phyloP scores from a whole-genome alignment of 768 basidiomycete species.

The Cystoderma amianthinum region DNA sequence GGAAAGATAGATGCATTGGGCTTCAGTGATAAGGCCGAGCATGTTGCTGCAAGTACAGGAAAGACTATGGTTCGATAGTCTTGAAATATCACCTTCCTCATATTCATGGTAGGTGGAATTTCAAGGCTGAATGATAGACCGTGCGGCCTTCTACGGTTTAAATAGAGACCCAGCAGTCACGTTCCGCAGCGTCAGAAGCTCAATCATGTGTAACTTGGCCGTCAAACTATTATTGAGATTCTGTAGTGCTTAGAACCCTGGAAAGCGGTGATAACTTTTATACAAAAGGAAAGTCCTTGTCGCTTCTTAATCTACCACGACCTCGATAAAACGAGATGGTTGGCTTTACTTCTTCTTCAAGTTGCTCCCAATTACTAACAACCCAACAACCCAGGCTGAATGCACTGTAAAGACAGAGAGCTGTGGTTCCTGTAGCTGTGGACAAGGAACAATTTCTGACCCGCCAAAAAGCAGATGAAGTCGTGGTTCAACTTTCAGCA shows the following conservation, averaged over 20 bases:
- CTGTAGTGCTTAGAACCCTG: too few species aligned
- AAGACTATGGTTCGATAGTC: slow-evolving; percentile 19
- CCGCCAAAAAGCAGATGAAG: slow-evolving; percentile 32
- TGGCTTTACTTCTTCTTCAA: too few species aligned
- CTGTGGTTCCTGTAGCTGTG: slow-evolving; percentile 18
- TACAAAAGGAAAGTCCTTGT: too few species aligned
- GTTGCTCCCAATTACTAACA: too few species aligned
- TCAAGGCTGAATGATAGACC: background rate
- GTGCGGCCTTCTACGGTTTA: background rate
- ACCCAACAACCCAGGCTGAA: slow-evolving; percentile 7
- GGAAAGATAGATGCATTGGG: slow-evolving; percentile 17
- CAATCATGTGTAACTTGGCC: too few species aligned
- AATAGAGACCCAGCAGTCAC: background rate
- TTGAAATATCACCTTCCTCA: slow-evolving; percentile 19
- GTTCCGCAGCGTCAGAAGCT: too few species aligned
- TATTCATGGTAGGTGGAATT: slow-evolving; percentile 10
- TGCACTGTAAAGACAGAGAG: slow-evolving; percentile 15
- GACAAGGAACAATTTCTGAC: slow-evolving; percentile 13
- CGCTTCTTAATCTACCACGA: too few species aligned
- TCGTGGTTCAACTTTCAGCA: too few species aligned
- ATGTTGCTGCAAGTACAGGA: slow-evolving; percentile 5
- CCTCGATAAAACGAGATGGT: too few species aligned
- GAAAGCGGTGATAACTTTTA: too few species aligned
- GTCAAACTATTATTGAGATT: too few species aligned
- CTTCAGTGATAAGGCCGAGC: slow-evolving; percentile 14